phyloP scores from a whole-genome alignment of 108 stramenopile species.

The Conticribra weissflogii region DNA sequence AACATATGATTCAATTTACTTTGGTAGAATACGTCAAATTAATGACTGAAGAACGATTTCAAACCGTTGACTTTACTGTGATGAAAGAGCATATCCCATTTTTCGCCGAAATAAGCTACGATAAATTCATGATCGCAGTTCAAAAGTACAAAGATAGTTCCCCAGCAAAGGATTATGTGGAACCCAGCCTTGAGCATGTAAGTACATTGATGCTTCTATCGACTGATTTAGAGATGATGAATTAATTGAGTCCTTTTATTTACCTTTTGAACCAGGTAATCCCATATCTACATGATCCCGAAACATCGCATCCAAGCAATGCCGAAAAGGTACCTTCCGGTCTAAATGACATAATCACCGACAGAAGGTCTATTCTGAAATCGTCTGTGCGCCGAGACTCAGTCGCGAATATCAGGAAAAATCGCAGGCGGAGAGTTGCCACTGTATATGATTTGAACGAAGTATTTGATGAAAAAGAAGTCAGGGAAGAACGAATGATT shows the following conservation, averaged over 20 bases:
- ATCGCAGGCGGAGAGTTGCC: conserved; percentile 2
- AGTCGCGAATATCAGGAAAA: neutral
- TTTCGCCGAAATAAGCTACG: conserved; percentile 49
- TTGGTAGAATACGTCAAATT: conserved; percentile 5
- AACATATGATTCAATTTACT: conserved; percentile 3
- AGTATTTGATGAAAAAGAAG: neutral
- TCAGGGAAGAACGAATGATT: neutral
- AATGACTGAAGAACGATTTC: conserved; percentile 34
- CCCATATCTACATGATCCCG: neutral
- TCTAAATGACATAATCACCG: neutral
- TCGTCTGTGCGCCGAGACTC: neutral
- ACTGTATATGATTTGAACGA: neutral
- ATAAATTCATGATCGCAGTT: conserved; percentile 54
- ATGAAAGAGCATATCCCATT: conserved; percentile 62
- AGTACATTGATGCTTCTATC: no score
- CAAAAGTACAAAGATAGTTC: conserved; percentile 34
- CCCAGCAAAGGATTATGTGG: neutral
- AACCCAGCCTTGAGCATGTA: conserved; percentile 1
- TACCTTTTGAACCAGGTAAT: no score
- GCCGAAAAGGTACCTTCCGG: neutral
- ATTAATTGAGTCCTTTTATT: no score
- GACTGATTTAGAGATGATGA: no score
- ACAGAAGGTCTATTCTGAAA: neutral
- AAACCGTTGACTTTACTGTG: conserved; percentile 52
- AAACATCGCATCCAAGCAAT: neutral